Evolutionary conservation across 225 moss, liverwort and hornwort species (phyloP).

Genomic region (Bryum argenteum): DNA sequence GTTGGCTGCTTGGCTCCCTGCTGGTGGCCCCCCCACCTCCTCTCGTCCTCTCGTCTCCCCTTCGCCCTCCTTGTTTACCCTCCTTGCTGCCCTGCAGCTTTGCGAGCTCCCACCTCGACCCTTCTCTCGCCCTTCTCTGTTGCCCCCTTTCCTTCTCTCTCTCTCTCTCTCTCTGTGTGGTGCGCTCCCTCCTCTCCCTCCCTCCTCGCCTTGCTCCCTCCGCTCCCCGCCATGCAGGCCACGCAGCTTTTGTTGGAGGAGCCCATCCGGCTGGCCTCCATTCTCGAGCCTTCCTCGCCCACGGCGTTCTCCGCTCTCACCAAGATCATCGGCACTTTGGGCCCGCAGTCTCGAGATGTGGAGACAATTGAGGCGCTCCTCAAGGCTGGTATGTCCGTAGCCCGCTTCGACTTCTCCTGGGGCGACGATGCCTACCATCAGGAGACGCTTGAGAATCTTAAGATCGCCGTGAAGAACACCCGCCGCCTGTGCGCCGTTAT

Average conservation of each 20-base stretch:
- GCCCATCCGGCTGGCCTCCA: slow-evolving; percentile 96
- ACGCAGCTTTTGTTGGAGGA: slow-evolving; percentile 87
- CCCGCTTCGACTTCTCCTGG: slow-evolving; percentile 65
- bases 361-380: slow-evolving; percentile 81
- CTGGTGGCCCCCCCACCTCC: not conserved
- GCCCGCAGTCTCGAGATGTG: slow-evolving; percentile 85
- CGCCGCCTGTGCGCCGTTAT: slow-evolving; percentile 62
- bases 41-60: not conserved
- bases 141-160: not conserved
- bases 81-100: not conserved
- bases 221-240: slow-evolving; percentile 62
- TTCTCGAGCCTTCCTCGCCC: slow-evolving; percentile 80
- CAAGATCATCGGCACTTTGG: slow-evolving; percentile 91
- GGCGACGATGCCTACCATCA: slow-evolving; percentile 61
- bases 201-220: not conserved
- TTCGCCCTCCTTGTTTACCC: not conserved
- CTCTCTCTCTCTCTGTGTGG: not conserved
- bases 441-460: slow-evolving; percentile 64
- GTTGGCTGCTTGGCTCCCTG: not conserved
- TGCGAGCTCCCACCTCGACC: not conserved
- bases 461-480: slow-evolving; percentile 65
- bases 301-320: slow-evolving; percentile 78
- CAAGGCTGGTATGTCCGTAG: slow-evolving; percentile 79
- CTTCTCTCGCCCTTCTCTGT: not conserved
- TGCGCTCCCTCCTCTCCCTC: not conserved